Conservation (phyloP, 306 rosid species). For the Ammopiptanthus mongolicus region DNA sequence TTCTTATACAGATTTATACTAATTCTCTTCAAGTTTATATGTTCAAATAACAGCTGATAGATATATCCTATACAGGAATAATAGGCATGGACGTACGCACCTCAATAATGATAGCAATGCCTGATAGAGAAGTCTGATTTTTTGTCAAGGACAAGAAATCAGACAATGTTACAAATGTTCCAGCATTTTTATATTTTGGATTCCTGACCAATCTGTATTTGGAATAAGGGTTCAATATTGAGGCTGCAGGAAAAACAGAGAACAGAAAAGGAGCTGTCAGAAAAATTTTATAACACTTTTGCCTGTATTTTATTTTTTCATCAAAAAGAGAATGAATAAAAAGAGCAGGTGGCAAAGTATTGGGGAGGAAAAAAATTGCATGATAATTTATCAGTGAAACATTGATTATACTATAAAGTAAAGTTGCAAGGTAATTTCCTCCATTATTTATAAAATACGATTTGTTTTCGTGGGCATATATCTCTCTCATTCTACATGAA, state of each 20-base stretch:
- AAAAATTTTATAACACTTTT: not conserved
- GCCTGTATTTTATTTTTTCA: not conserved
- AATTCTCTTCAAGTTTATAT: not conserved
- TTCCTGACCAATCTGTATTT: conserved; percentile 44
- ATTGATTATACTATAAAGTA: not conserved
- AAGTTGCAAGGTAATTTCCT: not conserved
- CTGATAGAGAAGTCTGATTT: conserved; percentile 56
- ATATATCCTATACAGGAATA: not conserved
- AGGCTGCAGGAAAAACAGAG: conserved; percentile 49
- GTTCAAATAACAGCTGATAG: not conserved
- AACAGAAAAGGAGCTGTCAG: conserved; percentile 31
- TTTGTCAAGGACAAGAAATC: conserved; percentile 77
- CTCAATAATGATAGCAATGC: conserved; percentile 70
- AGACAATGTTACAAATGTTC: conserved; percentile 46
- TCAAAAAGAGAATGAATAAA: not conserved
- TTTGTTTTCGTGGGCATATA: not conserved
- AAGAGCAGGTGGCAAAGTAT: conserved; percentile 6
- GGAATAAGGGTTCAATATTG: conserved; percentile 43
- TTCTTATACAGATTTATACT: not conserved
- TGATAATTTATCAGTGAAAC: conserved; percentile 9
- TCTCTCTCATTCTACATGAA: conserved; percentile 6
- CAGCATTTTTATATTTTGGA: conserved; percentile 41
- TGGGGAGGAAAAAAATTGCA: not conserved
- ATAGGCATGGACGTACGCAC: conserved; percentile 31
- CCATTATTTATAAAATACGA: not conserved